Base-by-base conservation (phyloP, 176 grass and related monocot genomes). In the Ensete ventricosum region DNA sequence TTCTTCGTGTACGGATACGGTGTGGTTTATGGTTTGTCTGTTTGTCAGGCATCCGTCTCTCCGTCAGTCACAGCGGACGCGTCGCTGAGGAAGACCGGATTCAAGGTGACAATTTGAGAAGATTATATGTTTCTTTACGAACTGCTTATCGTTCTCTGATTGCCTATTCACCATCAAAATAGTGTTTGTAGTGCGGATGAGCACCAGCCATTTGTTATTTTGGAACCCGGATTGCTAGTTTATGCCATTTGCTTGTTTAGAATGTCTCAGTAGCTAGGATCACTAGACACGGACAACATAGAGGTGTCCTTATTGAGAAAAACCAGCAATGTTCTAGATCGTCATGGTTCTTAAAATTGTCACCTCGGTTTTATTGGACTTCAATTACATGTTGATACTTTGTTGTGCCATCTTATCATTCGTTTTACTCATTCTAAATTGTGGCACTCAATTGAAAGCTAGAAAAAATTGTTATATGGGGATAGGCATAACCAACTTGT, bases 11-110 rank as follows among this genome's bases (percentile, higher is more conserved):
- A 9, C 52, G 63, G 26, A 4, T 65, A 0, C 3, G 63, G 27
- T 71, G 5, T n/a, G 8, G 68, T 59, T 71, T 55, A 63, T 64
- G 52, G 52, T 67, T 50, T 11, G 9, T 29, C 59, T 53, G 50
- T 8, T 76, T 20, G 71, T 67, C 73, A 86, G 84, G 75, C 48
- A 51, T 70, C 75, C 60, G 69, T 55, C 14, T 55, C 80, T 17
- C 52, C 77, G 55, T 34, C 19, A 6, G 73, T 86, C 75, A 62
- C 75, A 51, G 54, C 84, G 11, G 80, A 86, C 75, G 43, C 68
- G 53, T 75, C 68, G 69, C n/a, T 77, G 29, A 66, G 34, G 21
- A 82, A 59, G 69, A 62, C 69, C 43, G 80, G 69, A 58, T 79
- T 75, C 65, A 82, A 82, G 79, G 79, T 86, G 50, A 71, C 71